A percentile compares a stretch with the other conserved stretches of the same genome.
phyloP scores from a whole-genome alignment of 2,329 filamentous ascomycete species.

The Stemphylium lycopersici region DNA sequence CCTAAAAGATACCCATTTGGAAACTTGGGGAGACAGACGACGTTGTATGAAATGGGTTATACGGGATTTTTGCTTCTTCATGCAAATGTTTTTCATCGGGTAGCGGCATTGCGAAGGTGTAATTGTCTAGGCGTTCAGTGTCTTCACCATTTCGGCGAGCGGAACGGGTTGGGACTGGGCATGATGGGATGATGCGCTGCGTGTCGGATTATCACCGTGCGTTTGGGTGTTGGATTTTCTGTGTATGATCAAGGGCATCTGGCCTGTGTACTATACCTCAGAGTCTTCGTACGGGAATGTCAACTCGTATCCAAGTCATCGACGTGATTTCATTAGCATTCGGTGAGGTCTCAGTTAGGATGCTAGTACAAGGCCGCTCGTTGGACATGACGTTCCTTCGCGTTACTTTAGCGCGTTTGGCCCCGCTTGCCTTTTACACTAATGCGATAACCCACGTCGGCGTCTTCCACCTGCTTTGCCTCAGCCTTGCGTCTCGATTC shows the following conservation, averaged over 20 bases:
- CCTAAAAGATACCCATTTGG: conserved; percentile 46
- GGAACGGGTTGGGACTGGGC: conserved; percentile 13
- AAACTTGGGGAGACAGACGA: conserved; percentile 31
- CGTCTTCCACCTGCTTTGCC: background rate
- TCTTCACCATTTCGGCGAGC: conserved; percentile 14
- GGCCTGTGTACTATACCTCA: conserved; percentile 33
- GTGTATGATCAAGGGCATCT: conserved; percentile 19
- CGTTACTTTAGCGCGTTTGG: conserved; percentile 26
- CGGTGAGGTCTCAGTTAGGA: background rate
- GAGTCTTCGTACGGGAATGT: conserved; percentile 13
- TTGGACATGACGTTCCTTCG: conserved; percentile 31
- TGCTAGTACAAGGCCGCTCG: background rate
- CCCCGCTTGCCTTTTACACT: conserved; percentile 15
- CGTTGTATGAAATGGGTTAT: conserved; percentile 44
- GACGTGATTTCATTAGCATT: background rate
- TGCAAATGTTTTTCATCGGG: conserved; percentile 24
- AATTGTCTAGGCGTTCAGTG: conserved; percentile 31
- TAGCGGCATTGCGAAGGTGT: conserved; percentile 39
- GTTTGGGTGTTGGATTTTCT: conserved; percentile 22
- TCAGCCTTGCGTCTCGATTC: background rate
- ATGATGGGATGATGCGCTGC: conserved; percentile 24
- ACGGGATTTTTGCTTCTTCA: conserved; percentile 22
- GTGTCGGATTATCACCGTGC: conserved; percentile 14
- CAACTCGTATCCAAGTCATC: conserved; percentile 12
- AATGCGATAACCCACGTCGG: conserved; percentile 2